These are phyloP conservation scores for Usnea hakonensis DNA, from an alignment of 495 filamentous ascomycete genomes.

Conservation along the genomic window DNA sequence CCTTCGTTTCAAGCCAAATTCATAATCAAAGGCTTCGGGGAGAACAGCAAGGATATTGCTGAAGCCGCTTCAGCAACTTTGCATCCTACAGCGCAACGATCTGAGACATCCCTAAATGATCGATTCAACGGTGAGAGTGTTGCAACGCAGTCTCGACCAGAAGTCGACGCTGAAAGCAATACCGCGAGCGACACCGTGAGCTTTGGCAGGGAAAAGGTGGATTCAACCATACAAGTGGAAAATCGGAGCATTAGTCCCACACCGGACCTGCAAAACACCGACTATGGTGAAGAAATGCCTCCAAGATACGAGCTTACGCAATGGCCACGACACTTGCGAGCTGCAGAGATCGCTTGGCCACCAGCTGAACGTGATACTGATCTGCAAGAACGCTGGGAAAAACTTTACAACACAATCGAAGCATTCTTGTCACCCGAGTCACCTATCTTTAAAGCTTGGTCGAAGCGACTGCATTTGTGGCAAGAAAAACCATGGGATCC, in stretches of 20 bases:
- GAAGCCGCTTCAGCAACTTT: too few relatives aligned
- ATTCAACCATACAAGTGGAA: neutral
- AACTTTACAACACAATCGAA: neutral
- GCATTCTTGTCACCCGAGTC: neutral
- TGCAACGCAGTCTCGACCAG: too few relatives aligned
- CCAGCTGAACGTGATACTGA: neutral
- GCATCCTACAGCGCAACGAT: too few relatives aligned
- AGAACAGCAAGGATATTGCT: too few relatives aligned
- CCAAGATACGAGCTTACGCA: neutral
- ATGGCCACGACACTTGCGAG: neutral
- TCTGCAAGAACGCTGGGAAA: neutral
- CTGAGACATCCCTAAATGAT: too few relatives aligned
- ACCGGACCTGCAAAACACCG: neutral
- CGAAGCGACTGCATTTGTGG: neutral
- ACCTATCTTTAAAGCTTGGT: neutral
- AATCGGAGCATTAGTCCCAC: neutral
- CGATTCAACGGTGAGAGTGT: too few relatives aligned
- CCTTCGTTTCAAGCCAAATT: neutral
- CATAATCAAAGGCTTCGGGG: neutral
- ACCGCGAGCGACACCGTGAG: neutral
- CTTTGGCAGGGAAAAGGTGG: neutral
- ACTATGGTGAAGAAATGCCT: neutral
- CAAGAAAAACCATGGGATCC: neutral
- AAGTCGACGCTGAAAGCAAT: neutral
- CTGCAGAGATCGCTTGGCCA: neutral